Evolutionary conservation across 352 stramenopile species (phyloP), one percentile per base, ranked within the genome.

Genomic region (Pythium dissimile): DNA sequence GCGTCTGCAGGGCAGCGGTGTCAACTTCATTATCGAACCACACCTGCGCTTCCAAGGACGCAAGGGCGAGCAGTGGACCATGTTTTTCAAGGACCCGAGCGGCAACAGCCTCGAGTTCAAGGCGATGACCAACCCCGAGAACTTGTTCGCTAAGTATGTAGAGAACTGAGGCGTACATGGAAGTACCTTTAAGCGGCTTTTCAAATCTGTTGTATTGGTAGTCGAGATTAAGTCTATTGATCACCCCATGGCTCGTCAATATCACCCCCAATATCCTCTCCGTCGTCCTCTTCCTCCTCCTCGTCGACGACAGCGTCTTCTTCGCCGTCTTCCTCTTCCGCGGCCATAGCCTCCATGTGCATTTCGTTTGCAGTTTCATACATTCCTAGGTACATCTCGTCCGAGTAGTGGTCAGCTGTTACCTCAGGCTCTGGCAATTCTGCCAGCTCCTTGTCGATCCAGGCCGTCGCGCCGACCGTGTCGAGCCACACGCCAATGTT

Each of bases 31-130:
- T 54, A 96, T 99, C 43, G 79, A 98, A 64, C 97, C 96, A 16
- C 94, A 98, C 66, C 69, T 98, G 35, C 80, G 96, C 56, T 99
- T 99, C 62, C 49, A 89, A 38, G 95, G 91, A 21, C 77, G 84
- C 59, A 96, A 97, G 50, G 96, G 97, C 8, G 97, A 99, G 69
- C 97, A 99, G 66, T 98, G 88, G 88, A 99, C 97, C 31, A 99
- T 99, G 97, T 99, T 99, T 73, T 99, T 99, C 77, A 99, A 99
- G 67, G 91, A 97, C 64, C 95, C 95, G 13, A 97, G 81, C 57
- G 92, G 92, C 54, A 99, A 99, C 72, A 99, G 97, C 73, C 82
- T 99, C 9, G 97, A 99, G 77, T 99, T 99, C 76, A 99, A 99
- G 71, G 93, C 94, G 46, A 99, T 99, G 96, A 98, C 92, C 8